Evolutionary conservation across 1,284 basidiomycete species (phyloP).

Genomic region (Puccinia brachypodii): DNA sequence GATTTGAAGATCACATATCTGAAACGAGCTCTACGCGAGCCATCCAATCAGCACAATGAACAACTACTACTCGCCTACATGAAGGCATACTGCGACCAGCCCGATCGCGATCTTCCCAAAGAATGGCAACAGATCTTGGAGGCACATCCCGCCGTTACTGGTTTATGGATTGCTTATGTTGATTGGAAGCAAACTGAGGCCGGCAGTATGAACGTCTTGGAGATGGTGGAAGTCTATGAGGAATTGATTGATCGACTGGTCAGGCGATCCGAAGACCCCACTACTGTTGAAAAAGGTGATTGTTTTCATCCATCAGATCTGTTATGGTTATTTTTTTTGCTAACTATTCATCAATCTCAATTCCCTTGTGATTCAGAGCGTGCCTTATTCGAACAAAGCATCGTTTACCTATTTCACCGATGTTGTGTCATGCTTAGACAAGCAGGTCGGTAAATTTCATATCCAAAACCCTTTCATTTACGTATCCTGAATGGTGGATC

Average conservation of each 20-base stretch:
- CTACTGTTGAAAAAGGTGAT: constrained; percentile 1
- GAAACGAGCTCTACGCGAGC: constrained; percentile 18
- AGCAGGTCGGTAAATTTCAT: constrained; percentile 66
- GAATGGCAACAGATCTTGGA: constrained; percentile 46
- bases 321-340: neutral
- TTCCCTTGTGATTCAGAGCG: constrained; percentile 58
- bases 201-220: constrained; percentile 31
- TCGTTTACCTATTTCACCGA: constrained; percentile 61
- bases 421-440: constrained; percentile 70
- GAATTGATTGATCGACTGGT: constrained; percentile 45
- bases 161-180: constrained; percentile 43
- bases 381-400: constrained; percentile 65
- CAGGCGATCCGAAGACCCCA: constrained; percentile 18
- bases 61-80: constrained; percentile 36
- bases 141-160: constrained; percentile 29
- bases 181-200: constrained; percentile 47
- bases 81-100: constrained; percentile 39
- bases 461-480: neutral
- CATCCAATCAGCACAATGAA: constrained; percentile 32
- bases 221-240: constrained; percentile 47
- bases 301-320: neutral
- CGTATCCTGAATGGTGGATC: neutral
- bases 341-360: neutral
- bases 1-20: constrained; percentile 45
- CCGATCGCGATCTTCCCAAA: constrained; percentile 27